Conservation (phyloP, 2,329 filamentous ascomycete species). For the Leptographium wingfieldii region DNA sequence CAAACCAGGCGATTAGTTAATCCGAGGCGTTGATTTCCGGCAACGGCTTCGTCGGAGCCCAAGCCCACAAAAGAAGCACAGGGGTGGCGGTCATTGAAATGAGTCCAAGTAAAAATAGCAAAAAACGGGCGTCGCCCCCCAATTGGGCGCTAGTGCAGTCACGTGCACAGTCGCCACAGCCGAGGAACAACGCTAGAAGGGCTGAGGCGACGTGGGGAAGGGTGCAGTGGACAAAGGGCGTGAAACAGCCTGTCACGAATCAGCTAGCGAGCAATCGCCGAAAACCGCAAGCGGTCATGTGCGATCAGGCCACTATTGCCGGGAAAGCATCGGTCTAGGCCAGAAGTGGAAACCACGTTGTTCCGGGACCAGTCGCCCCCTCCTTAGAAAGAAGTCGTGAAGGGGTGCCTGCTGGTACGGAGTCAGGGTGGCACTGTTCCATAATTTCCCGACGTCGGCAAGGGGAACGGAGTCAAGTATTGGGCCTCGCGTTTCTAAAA, state of each 20-base stretch:
- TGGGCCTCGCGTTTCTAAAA: background rate
- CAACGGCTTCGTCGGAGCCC: too few species aligned
- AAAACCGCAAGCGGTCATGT: background rate
- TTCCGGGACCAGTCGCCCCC: background rate
- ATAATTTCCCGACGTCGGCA: slow-evolving; percentile 2
- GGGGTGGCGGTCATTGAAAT: too few species aligned
- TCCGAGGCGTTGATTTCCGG: too few species aligned
- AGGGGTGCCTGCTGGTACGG: background rate
- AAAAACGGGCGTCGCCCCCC: too few species aligned
- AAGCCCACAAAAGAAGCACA: too few species aligned
- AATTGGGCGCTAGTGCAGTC: too few species aligned
- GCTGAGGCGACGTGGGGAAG: too few species aligned
- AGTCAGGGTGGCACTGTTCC: background rate
- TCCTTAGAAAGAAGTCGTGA: background rate
- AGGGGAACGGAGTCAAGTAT: background rate
- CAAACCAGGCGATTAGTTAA: too few species aligned
- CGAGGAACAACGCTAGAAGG: too few species aligned
- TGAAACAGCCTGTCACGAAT: background rate
- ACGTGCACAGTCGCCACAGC: too few species aligned
- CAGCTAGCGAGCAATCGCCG: background rate
- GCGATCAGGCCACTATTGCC: background rate
- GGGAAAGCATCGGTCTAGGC: background rate
- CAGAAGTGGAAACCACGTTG: background rate
- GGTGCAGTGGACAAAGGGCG: too few species aligned
- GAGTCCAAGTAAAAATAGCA: too few species aligned